Base-by-base conservation (phyloP, 169 alveolate genomes). In the Eimeria sp. region DNA sequence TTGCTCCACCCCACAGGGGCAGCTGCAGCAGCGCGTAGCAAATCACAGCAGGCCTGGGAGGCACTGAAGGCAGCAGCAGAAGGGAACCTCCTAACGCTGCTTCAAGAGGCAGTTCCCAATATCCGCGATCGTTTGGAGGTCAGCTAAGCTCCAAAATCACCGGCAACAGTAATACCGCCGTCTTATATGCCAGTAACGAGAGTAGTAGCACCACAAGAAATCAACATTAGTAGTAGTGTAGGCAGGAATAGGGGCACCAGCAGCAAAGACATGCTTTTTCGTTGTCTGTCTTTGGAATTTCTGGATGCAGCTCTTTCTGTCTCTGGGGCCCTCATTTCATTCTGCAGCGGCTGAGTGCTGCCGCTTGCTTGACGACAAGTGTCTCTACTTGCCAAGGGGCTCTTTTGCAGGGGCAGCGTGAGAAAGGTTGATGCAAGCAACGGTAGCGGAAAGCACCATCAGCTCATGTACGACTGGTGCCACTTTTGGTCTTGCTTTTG, bases 261-360 rank as follows among this genome's bases (percentile, higher is more conserved):
- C 75, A 65, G 75, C 34, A 65, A 14, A 65, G 7, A 65, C n/a
- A 34, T 34, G 40, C 40, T 34, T 34, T 34, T 16, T 14, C 9
- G 14, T 65, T 65, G 75, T 61, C n/a, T 65, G 34, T 65, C 45
- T 57, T 57, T 63, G 54, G 5, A 14, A 51, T 30, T 27, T 83
- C 16, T 27, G 47, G 63, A 9, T 87, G 89, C 96, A 92, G 96
- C 89, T 92, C 57, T 65, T 86, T 34, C 43, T 70, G 43, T 73
- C 43, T 75, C 92, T 92, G 43, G 96, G 96, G n/a, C 96, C 96
- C 27, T 27, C 65, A 43, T 92, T 92, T 88, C 72, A 57, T 47
- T 86, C 75, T 40, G 67, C 88, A 14, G 92, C 91, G 61, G 84
- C 84, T 4, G 92, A 80, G 58, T 78, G 92, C 92, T 76, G 96